Conservation (phyloP, 768 basidiomycete genomes). For the Trametes cubensis region DNA sequence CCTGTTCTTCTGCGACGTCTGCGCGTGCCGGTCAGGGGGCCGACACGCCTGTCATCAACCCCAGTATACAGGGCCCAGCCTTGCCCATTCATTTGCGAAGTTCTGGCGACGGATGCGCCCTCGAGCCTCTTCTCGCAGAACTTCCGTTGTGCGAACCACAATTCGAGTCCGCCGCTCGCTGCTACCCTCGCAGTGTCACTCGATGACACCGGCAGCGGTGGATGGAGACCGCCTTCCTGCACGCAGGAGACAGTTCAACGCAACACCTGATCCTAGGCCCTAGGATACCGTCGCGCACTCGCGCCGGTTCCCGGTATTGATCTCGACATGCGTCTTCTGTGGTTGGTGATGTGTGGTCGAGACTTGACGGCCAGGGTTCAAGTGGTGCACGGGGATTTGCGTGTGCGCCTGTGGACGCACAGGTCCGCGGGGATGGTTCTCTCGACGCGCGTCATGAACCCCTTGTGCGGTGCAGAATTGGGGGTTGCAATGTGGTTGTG, state of each 20-base stretch:
- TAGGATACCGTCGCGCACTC: slow-evolving; percentile 16
- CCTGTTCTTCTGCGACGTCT: neutral
- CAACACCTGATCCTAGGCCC: neutral
- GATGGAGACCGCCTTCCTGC: slow-evolving; percentile 32
- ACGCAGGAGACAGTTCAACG: slow-evolving; percentile 25
- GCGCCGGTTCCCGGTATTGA: slow-evolving; percentile 1
- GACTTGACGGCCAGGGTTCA: no score
- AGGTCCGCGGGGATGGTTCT: slow-evolving; percentile 24
- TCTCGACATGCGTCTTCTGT: neutral
- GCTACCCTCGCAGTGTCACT: slow-evolving; percentile 17
- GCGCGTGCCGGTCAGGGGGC: no score
- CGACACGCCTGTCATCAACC: no score
- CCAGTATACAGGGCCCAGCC: no score
- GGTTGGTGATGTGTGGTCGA: neutral
- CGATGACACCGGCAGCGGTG: slow-evolving; percentile 34
- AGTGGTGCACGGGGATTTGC: no score
- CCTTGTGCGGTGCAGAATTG: neutral
- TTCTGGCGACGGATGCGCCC: no score
- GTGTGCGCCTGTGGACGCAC: slow-evolving; percentile 1
- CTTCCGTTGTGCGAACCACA: neutral
- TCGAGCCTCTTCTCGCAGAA: no score
- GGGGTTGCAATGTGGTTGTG: no score
- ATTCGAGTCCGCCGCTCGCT: no score
- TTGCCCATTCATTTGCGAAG: no score
- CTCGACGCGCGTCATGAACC: slow-evolving; percentile 19